Evolutionary conservation across 1,284 basidiomycete species (phyloP), one percentile per base, ranked within the genome.

Genomic region (Microbotryum silenes-acaulis): DNA sequence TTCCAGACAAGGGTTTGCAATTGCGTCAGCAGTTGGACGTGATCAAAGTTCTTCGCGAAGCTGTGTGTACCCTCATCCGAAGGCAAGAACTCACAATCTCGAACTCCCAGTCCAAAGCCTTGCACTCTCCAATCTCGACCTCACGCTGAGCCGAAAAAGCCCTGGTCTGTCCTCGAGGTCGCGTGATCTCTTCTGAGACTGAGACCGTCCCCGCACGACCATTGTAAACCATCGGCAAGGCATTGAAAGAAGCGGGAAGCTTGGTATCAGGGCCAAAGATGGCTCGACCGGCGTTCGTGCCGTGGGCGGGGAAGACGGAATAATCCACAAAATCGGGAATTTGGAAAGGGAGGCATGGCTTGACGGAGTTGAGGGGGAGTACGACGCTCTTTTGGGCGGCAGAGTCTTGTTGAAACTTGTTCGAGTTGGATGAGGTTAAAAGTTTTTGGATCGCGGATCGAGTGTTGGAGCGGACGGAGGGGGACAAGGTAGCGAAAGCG

Each of bases 261-360:
- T 60, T 57, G 0, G 58, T 59, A 12, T 69, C 56, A 18, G 64
- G 62, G 3, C 65, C 66, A 46, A 63, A 59, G 51, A 69, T 62
- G 27, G 68, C 64, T 23, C 60, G 49, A 4, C 67, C 63, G 1
- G 59, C 61, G 16, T 63, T 58, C 25, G 57, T 61, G 1, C 66
- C 70, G 51, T 72, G 70, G 14, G 67, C 70, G 8, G 68, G 23
- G 23, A 64, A 68, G 23, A 65, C 57, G 49, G 69, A 71, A 52
- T 68, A 72, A 53, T 71, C 70, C 42, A 67, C 62, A 31, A 71
- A 71, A 54, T 72, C 70, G 57, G 62, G 63, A 21, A 72, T 65
- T 4, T 18, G 20, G 45, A 69, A 58, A 10, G 70, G 70, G 4
- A 71, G 45, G 25, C 64, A 67, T 49, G 64, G 52, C 48, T 37